These are phyloP conservation scores for Clausena lansium DNA, from an alignment of 345 rosid genomes.

Conservation along the genomic window DNA sequence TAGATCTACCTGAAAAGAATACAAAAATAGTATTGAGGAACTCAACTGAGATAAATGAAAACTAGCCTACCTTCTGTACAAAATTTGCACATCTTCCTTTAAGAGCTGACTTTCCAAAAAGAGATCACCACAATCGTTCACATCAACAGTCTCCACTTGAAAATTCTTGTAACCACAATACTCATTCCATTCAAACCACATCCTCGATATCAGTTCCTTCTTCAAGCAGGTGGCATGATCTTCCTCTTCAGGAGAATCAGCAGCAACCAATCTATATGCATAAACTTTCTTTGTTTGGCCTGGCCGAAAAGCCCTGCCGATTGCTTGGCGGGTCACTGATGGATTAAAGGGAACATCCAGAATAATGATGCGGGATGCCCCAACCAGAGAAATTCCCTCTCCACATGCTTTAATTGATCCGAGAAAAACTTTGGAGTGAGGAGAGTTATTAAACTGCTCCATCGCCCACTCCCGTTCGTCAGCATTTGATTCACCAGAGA, in stretches of 20 bases:
- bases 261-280: conserved; percentile 67
- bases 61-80: conserved; percentile 89
- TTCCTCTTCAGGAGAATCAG: conserved; percentile 78
- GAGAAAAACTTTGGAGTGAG: conserved; percentile 72
- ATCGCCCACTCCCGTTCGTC: conserved; percentile 72
- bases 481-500: conserved; percentile 69
- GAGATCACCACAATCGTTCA: conserved; percentile 53
- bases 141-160: conserved; percentile 44
- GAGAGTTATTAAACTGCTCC: conserved; percentile 74
- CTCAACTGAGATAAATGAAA: not conserved
- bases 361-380: conserved; percentile 78
- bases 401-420: conserved; percentile 96
- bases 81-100: conserved; percentile 52
- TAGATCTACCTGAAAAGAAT: too few species aligned
- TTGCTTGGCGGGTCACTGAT: conserved; percentile 95
- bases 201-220: conserved; percentile 78
- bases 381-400: conserved; percentile 93
- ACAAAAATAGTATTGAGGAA: not conserved
- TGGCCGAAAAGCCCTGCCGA: conserved; percentile 85
- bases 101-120: conserved; percentile 61
- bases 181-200: conserved; percentile 97
- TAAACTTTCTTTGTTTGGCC: conserved; percentile 82
- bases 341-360: conserved; percentile 92
- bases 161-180: conserved; percentile 52
- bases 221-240: conserved; percentile 56